These are phyloP conservation scores for Talaromyces sp. DNA, from an alignment of 2,329 filamentous ascomycete genomes.

Conservation along the genomic window DNA sequence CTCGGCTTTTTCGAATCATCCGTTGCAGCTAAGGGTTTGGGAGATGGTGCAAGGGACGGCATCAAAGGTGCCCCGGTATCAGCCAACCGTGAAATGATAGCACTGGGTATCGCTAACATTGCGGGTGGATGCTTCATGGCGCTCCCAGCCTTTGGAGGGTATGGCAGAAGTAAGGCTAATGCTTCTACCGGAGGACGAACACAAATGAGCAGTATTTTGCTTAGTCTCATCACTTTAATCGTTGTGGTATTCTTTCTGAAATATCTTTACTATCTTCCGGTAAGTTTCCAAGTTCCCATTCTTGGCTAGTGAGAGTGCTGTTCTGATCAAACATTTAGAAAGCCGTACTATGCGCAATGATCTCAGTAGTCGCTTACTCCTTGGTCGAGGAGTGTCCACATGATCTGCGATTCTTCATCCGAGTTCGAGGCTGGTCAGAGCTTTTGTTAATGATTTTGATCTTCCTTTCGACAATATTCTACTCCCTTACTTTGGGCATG, in stretches of 20 bases:
- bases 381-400: constrained; percentile 93
- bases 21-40: constrained; percentile 87
- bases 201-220: constrained; percentile 85
- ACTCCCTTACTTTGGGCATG: constrained; percentile 88
- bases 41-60: constrained; percentile 55
- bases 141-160: constrained; percentile 90
- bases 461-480: constrained; percentile 87
- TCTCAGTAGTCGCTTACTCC: constrained; percentile 90
- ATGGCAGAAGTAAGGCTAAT: constrained; percentile 94
- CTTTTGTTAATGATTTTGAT: constrained; percentile 84
- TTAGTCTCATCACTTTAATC: constrained; percentile 75
- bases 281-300: constrained; percentile 51
- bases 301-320: not conserved
- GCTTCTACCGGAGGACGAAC: constrained; percentile 85
- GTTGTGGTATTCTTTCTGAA: constrained; percentile 78
- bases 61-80: constrained; percentile 79
- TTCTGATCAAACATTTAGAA: constrained; percentile 51
- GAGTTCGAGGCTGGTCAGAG: constrained; percentile 80
- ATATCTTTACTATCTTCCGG: constrained; percentile 93
- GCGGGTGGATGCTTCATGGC: constrained; percentile 87
- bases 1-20: constrained; percentile 99
- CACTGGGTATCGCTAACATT: constrained; percentile 85
- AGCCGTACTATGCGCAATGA: constrained; percentile 88
- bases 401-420: constrained; percentile 83
- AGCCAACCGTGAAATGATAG: constrained; percentile 88